phyloP scores from a whole-genome alignment of 345 rosid species.

The Salix suchowensis region DNA sequence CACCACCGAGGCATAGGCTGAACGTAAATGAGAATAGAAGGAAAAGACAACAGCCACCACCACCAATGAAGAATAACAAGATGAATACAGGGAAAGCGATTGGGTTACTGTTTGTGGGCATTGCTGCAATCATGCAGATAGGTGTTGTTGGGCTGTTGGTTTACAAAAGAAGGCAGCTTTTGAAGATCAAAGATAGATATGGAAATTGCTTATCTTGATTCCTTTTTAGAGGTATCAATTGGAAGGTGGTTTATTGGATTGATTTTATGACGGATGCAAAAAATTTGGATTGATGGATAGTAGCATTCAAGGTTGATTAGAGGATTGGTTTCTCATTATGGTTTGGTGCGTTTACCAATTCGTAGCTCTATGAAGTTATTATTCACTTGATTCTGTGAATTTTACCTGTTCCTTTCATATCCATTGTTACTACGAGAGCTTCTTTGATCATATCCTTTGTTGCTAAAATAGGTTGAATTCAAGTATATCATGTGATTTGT shows the following conservation, averaged over 20 bases:
- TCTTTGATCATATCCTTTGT: background rate
- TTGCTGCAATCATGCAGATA: constrained; percentile 62
- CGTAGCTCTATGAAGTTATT: background rate
- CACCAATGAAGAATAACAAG: constrained; percentile 5
- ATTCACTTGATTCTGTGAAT: background rate
- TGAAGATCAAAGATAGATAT: constrained; percentile 39
- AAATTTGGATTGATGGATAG: constrained; percentile 10
- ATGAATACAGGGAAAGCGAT: constrained; percentile 68
- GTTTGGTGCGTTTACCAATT: background rate
- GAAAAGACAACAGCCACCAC: background rate
- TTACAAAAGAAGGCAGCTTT: constrained; percentile 65
- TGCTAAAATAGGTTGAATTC: background rate
- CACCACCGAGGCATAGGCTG: constrained; percentile 6
- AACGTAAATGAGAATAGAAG: background rate
- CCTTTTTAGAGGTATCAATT: background rate
- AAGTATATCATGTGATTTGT: background rate
- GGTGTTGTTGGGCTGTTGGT: constrained; percentile 67
- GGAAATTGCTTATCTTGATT: constrained; percentile 32
- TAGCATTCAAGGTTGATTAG: background rate
- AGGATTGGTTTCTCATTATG: constrained; percentile 2
- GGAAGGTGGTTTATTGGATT: constrained; percentile 11
- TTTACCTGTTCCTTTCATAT: background rate
- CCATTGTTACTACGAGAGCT: background rate
- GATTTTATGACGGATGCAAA: background rate
- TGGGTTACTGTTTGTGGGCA: constrained; percentile 67